Conservation (phyloP, 2,329 filamentous ascomycete species). For the Endoconidiophora polonica region DNA sequence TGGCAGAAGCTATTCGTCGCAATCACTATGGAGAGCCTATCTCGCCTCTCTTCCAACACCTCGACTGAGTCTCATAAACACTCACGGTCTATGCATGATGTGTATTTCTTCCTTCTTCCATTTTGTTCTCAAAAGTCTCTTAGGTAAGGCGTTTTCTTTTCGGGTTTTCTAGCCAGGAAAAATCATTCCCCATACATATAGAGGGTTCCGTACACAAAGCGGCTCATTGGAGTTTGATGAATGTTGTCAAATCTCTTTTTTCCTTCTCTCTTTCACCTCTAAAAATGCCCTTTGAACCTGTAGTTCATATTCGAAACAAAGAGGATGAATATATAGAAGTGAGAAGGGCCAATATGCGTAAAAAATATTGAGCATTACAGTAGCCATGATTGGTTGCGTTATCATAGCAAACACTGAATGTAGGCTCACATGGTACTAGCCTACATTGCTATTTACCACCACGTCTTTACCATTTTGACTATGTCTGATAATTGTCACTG, state of each 20-base stretch:
- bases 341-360: too few species aligned
- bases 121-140: neutral
- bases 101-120: neutral
- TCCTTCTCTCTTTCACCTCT: neutral
- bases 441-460: too few species aligned
- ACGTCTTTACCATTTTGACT: too few species aligned
- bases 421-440: too few species aligned
- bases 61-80: conserved; percentile 28
- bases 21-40: conserved; percentile 93
- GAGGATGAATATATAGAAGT: too few species aligned
- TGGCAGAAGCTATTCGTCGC: conserved; percentile 82
- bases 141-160: conserved; percentile 5
- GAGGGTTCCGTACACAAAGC: neutral
- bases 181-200: neutral
- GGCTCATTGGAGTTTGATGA: too few species aligned
- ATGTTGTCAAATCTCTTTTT: neutral
- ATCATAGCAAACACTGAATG: too few species aligned
- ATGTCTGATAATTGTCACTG: too few species aligned
- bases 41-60: conserved; percentile 51
- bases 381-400: too few species aligned
- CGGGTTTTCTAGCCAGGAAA: neutral
- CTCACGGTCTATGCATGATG: neutral
- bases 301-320: too few species aligned
- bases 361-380: too few species aligned
- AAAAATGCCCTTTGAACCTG: too few species aligned